Base-by-base conservation (phyloP, 2,329 filamentous ascomycete species). In the Cercospora sp. region DNA sequence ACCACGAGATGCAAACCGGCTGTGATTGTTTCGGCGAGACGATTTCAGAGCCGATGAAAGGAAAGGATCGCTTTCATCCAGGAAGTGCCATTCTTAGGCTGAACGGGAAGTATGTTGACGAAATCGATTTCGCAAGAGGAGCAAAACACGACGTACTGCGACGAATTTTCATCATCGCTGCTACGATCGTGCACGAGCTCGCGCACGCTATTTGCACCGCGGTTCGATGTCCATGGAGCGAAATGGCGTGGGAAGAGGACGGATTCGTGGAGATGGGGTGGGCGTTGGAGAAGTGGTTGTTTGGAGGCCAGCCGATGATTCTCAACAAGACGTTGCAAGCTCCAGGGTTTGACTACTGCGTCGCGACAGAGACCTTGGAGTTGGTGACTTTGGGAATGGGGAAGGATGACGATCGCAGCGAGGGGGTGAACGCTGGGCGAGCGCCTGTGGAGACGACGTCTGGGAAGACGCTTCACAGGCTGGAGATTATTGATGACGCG, bases 211-310 rank as follows among this genome's bases (percentile, higher is more conserved):
- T 64, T 3, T 45, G 31, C 51, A 28, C 26, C 4, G 60, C 61
- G 10, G 16, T 7, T 5, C 20, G 60, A 5, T 57, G 31, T 2
- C 20, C 18, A 5, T 2, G 7, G 2, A 28, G 26, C 3, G 65
- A 67, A 31, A 60, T 59, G 60, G 45, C 36, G 36, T 67, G 59
- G 23, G 60, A 64, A 28, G 42, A 64, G 3, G 45, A 64, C 20
- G 55, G 23, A n/a, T 67, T 64, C 42, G 57, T 63, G 13, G 65
- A 67, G 36, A 64, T 67, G 55, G 65, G 65, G 2, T 60, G 30
- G 16, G 65, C 65, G 0, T 28, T 67, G 9, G 57, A 51, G 26
- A 60, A 60, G 36, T 63, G 30, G 55, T 26, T 64, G 10, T 64
- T 67, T 26, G 61, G 61, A 36, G 65, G 65, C 6, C 28, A 55